Evolutionary conservation across 495 filamentous ascomycete genomes (phyloP), one percentile per base, ranked within the genome.

Genomic region (Trypethelium eluteriae): DNA sequence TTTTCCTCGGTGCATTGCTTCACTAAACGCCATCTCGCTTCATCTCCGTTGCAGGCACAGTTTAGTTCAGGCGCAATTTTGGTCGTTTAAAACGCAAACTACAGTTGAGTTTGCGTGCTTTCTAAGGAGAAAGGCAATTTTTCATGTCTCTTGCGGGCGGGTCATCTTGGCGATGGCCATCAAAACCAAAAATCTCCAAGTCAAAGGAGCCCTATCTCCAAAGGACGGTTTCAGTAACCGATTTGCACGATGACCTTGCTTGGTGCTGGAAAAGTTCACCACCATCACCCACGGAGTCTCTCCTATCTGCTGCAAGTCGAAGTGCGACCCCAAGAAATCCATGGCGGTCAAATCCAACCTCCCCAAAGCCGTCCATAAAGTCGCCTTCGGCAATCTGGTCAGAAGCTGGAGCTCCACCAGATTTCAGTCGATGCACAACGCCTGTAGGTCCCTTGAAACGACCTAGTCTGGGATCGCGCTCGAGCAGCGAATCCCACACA

Each of bases 111-210:
- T 25, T 25, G 25, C 25, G 25, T 25, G 25, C 25, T 25, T 25
- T 25, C 25, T 25, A 25, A 25, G 25, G 25, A 25, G 25, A 25
- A 25, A 25, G 25, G 25, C 25, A 25, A 25, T 25, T 59, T 18
- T 59, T 7, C 18, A 59, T 59, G 53, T 36, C 53, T 59, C 7
- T 4, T 34, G 3, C 53, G 7, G 32, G 32, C 53, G 7, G 25
- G 14, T 59, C 53, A 32, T 3, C 53, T 34, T 59, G 53, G 53
- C 53, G 53, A 59, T 59, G 53, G 53, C 53, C 53, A 36, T 59
- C 53, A 35, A 18, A 18, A 10, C 18, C 18, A 36, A 59, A 36
- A 9, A 9, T 14, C 7, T 14, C 53, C 18, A 59, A 59, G 32
- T 36, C 53, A 32, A 59, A 59, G 36, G 53, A 59, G n/a, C 53